These are phyloP conservation scores for Pistacia integerrima DNA, from an alignment of 345 rosid genomes.

Conservation along the genomic window DNA sequence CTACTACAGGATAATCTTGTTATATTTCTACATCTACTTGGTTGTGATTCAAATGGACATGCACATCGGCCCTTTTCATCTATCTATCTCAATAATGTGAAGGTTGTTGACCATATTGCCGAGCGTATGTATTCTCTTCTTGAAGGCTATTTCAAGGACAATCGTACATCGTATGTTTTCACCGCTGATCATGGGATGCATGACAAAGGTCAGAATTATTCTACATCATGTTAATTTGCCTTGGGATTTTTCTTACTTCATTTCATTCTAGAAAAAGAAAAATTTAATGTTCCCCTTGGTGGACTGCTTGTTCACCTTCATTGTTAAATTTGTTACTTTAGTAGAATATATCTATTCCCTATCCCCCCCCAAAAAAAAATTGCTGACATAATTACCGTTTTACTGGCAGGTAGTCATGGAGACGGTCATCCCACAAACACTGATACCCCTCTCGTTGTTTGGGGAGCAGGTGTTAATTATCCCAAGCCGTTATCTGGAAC, in stretches of 20 bases:
- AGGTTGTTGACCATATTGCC: conserved; percentile 91
- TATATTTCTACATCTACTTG: conserved; percentile 89
- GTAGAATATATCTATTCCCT: background rate
- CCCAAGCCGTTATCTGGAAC: conserved; percentile 51
- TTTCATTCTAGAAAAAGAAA: conserved; percentile 1
- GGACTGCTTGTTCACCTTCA: background rate
- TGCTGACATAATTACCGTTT: conserved; percentile 27
- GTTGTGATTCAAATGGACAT: conserved; percentile 98
- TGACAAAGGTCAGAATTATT: conserved; percentile 72
- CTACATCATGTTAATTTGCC: background rate
- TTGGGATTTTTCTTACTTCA: background rate
- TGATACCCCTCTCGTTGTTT: conserved; percentile 94
- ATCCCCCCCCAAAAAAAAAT: background rate
- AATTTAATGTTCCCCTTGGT: background rate
- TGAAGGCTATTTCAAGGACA: conserved; percentile 88
- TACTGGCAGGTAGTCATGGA: conserved; percentile 83
- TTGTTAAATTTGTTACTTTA: background rate
- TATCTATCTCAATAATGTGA: conserved; percentile 92
- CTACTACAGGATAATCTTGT: conserved; percentile 86
- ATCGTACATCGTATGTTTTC: conserved; percentile 80
- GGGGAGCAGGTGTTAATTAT: conserved; percentile 91
- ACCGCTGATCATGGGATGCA: conserved; percentile 99
- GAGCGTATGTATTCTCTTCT: conserved; percentile 68
- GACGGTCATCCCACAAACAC: conserved; percentile 96
- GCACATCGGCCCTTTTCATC: conserved; percentile 95